A percentile compares a stretch with the other conserved stretches of the same genome.
These are phyloP conservation scores for Avena atlantica DNA, from an alignment of 176 grass and related monocot species.

Conservation along the genomic window DNA sequence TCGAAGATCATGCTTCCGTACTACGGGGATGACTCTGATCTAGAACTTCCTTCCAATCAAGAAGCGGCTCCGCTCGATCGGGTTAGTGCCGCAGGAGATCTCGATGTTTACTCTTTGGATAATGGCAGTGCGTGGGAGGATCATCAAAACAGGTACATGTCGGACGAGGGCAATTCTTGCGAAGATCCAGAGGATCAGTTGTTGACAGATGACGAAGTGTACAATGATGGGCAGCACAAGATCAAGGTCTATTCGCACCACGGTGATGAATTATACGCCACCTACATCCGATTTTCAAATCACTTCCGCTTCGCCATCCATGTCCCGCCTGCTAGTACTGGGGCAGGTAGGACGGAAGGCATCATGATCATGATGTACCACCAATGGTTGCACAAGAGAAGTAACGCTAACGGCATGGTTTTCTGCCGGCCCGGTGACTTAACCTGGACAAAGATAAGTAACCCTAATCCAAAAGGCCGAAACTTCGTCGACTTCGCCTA, in stretches of 20 bases:
- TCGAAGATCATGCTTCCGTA: not conserved
- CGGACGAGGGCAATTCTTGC: not conserved
- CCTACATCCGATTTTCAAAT: not conserved
- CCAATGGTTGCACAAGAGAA: not conserved
- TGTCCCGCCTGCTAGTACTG: not conserved
- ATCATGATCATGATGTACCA: not conserved
- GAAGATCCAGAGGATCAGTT: too few relatives aligned
- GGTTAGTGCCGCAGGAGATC: not conserved
- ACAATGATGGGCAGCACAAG: not conserved
- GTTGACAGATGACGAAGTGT: too few relatives aligned
- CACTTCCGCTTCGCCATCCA: not conserved
- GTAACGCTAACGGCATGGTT: not conserved
- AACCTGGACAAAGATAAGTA: not conserved
- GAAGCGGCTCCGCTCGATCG: not conserved
- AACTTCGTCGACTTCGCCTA: constrained; percentile 12
- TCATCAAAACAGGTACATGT: not conserved
- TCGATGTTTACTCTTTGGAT: not conserved
- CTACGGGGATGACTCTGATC: not conserved
- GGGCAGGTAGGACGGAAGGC: not conserved
- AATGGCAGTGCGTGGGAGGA: not conserved
- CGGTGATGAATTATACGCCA: not conserved
- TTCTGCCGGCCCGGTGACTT: not conserved
- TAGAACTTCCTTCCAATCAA: not conserved
- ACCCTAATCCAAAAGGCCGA: not conserved
- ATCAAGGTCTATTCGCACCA: not conserved